Evolutionary conservation across 2,329 filamentous ascomycete genomes (phyloP), one percentile per base, ranked within the genome.

Genomic region (Talaromyces marneffei): DNA sequence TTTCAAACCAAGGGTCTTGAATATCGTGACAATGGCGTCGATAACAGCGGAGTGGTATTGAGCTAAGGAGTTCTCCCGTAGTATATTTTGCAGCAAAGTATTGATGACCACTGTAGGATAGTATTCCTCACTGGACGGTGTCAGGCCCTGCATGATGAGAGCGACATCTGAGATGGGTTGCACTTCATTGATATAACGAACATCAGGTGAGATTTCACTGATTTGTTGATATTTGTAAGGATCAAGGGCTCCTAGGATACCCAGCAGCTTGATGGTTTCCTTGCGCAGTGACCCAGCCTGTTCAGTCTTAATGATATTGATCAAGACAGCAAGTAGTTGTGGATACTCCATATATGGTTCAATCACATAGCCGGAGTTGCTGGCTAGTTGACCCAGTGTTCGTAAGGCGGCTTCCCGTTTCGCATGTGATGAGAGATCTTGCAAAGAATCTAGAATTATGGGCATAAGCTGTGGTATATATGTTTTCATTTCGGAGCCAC

Each of bases 41-140:
- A 99, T 94, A 14, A 97, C 93, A 10, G 89, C 87, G 3, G 92
- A 93, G 70, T 99, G 95, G 69, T 96, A 93, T 70, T 95, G 90
- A 12, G 88, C 85, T 4, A 99, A 81, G 0, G 94, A 97, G 27
- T 87, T 87, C 68, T 99, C 94, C 69, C 93, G 95, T 37, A 99
- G 78, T 66, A 99, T 92, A 61, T 79, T 80, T 61, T 92, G 88
- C 69, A 99, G 86, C 10, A 99, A 83, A 1, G 94, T 95, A 69
- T 96, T 96, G 72, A 99, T 97, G 52, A 97, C 94, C 18, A 99
- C 92, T 0, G 94, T 99, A 0, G 94, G 94, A 71, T 96, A 99
- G 75, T 99, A 99, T 69, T 99, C 94, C 71, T 99, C 96, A 70
- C 91, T 96, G 0, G 93, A 97, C 0, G 94, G 95, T 0, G 92